Conservation (phyloP, 2,329 filamentous ascomycete species). For the Metarhizium rileyi region DNA sequence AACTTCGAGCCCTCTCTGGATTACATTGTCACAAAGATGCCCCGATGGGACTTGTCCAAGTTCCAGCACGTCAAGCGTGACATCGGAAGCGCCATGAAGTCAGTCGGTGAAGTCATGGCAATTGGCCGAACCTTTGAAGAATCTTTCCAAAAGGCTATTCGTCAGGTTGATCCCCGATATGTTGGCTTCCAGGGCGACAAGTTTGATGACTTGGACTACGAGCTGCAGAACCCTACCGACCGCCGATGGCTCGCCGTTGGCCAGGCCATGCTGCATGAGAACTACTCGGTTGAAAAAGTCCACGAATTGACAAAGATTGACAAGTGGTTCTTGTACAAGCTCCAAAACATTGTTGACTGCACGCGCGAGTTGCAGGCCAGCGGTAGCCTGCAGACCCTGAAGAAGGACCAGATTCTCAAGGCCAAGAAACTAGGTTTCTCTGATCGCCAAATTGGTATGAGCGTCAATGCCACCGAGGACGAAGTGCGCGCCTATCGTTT, state of each 20-base stretch:
- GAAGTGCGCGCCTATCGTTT: constrained; percentile 78
- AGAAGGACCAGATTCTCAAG: constrained; percentile 79
- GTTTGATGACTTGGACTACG: constrained; percentile 86
- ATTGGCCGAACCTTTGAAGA: constrained; percentile 98
- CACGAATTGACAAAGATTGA: constrained; percentile 97
- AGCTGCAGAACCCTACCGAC: constrained; percentile 86
- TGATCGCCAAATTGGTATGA: constrained; percentile 84
- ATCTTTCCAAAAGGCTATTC: constrained; percentile 97
- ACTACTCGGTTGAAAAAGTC: constrained; percentile 83
- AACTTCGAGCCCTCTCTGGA: constrained; percentile 98
- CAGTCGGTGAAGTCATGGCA: constrained; percentile 97
- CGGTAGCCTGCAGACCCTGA: constrained; percentile 72
- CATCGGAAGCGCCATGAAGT: constrained; percentile 98
- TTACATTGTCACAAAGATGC: constrained; percentile 98
- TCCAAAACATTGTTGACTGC: constrained; percentile 93
- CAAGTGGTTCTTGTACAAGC: constrained; percentile 98
- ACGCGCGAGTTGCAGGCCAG: constrained; percentile 76
- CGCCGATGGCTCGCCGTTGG: constrained; percentile 95
- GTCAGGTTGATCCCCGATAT: constrained; percentile 88
- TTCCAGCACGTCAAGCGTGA: constrained; percentile 98
- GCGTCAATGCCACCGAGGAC: constrained; percentile 79
- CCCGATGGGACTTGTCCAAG: constrained; percentile 95
- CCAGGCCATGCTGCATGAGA: constrained; percentile 95
- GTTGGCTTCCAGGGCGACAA: constrained; percentile 91
- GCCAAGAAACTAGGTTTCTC: constrained; percentile 98